These are phyloP conservation scores for Jatropha multifida DNA, from an alignment of 441 rosid species.

Conservation along the genomic window DNA sequence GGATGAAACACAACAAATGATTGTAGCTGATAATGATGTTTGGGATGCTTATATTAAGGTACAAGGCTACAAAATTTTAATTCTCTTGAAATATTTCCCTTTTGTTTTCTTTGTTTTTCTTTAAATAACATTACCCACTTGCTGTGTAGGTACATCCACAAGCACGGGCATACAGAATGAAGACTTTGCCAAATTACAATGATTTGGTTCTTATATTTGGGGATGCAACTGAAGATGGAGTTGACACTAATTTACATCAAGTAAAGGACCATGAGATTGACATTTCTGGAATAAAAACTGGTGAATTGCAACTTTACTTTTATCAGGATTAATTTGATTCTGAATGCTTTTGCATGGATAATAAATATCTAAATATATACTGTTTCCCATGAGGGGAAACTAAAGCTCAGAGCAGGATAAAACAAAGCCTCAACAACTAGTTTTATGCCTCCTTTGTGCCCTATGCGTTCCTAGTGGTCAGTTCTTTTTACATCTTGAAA, in stretches of 20 bases:
- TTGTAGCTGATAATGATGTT: conserved; percentile 54
- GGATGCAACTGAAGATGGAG: conserved; percentile 33
- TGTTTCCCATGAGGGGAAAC: not conserved
- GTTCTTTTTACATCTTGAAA: conserved; percentile 12
- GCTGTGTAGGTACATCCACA: conserved; percentile 57
- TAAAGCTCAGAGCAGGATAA: not conserved
- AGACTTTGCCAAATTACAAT: conserved; percentile 65
- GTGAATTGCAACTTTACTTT: conserved; percentile 31
- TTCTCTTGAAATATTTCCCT: conserved; percentile 11
- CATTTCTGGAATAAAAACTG: conserved; percentile 29
- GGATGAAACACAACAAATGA: conserved; percentile 60
- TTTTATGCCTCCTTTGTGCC: not conserved
- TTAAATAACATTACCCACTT: conserved; percentile 9
- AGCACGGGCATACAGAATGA: conserved; percentile 63
- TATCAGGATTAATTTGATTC: conserved; percentile 8
- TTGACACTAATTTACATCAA: conserved; percentile 29
- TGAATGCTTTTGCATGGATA: not conserved
- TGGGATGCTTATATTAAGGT: conserved; percentile 89
- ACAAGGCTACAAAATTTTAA: conserved; percentile 6
- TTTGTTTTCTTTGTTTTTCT: conserved; percentile 10
- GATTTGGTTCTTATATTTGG: conserved; percentile 68
- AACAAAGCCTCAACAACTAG: not conserved
- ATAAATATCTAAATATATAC: not conserved
- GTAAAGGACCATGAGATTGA: conserved; percentile 41
- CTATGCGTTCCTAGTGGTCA: not conserved